Evolutionary conservation across 176 grass and related monocot genomes (phyloP).

Genomic region (Triticum monococcum): DNA sequence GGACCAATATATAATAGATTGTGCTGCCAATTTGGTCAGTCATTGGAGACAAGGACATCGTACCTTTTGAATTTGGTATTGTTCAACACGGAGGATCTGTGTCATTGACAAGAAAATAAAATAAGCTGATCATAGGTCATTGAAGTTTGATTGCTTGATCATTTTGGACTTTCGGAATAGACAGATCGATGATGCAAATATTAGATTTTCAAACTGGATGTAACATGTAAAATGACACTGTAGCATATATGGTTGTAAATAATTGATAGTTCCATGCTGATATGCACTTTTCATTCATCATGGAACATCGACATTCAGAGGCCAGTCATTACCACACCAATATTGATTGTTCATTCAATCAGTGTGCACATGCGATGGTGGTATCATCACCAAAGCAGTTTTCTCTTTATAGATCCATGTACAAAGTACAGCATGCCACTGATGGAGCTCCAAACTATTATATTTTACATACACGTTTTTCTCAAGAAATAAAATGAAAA

Average conservation of each 20-base stretch:
- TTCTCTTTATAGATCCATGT: constrained; percentile 6
- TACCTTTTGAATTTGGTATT: background rate
- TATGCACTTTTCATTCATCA: background rate
- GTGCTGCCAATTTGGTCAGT: background rate
- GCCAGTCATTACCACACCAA: background rate
- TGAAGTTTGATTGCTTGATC: background rate
- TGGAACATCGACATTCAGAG: background rate
- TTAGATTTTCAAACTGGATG: background rate
- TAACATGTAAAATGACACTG: background rate
- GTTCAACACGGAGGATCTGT: constrained; percentile 14
- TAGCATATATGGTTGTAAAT: background rate
- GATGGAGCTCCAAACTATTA: background rate
- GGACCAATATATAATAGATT: background rate
- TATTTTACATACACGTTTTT: background rate
- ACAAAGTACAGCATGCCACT: background rate
- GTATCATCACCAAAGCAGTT: background rate
- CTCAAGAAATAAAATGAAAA: background rate
- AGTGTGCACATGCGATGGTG: background rate
- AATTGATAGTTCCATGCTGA: background rate
- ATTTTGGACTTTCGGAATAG: background rate
- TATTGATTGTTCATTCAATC: background rate
- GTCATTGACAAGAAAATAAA: background rate
- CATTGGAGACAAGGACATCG: background rate
- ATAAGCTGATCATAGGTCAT: background rate
- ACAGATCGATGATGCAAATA: background rate